These are phyloP conservation scores for Drosera spatulata DNA, from an alignment of 179 eudicot genomes.

Conservation along the genomic window DNA sequence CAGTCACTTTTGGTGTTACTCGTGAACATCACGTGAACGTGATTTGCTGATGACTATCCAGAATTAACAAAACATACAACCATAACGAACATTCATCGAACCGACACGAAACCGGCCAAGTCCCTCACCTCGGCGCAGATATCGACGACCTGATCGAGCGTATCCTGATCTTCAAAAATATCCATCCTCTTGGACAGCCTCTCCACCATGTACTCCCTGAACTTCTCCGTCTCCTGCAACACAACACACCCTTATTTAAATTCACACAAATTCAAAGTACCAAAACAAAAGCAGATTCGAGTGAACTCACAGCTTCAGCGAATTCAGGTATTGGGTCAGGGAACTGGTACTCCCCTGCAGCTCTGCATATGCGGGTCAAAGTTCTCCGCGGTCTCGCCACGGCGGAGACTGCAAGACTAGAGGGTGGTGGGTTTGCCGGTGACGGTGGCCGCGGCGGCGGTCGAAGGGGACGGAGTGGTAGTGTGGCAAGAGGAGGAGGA, in stretches of 20 bases:
- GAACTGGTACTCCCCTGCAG: slow-evolving; percentile 66
- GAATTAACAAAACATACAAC: too few species aligned
- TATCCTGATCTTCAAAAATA: slow-evolving; percentile 57
- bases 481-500: too few species aligned
- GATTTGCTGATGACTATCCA: too few species aligned
- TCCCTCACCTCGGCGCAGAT: slow-evolving; percentile 66
- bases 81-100: too few species aligned
- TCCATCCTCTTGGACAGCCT: slow-evolving; percentile 53
- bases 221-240: slow-evolving; percentile 76
- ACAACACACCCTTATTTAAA: not conserved
- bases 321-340: slow-evolving; percentile 96
- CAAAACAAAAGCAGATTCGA: not conserved
- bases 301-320: slow-evolving; percentile 47
- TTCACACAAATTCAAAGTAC: not conserved
- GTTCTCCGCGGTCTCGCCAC: too few species aligned
- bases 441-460: too few species aligned
- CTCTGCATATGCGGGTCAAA: slow-evolving; percentile 28
- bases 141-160: slow-evolving; percentile 52
- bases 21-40: too few species aligned
- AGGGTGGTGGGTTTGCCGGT: too few species aligned
- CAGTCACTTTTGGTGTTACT: too few species aligned
- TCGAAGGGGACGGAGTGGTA: too few species aligned
- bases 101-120: too few species aligned
- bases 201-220: slow-evolving; percentile 41
- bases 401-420: too few species aligned